These are phyloP conservation scores for Apiotrichum akiyoshidainum DNA, from an alignment of 1,284 basidiomycete species.

Conservation along the genomic window DNA sequence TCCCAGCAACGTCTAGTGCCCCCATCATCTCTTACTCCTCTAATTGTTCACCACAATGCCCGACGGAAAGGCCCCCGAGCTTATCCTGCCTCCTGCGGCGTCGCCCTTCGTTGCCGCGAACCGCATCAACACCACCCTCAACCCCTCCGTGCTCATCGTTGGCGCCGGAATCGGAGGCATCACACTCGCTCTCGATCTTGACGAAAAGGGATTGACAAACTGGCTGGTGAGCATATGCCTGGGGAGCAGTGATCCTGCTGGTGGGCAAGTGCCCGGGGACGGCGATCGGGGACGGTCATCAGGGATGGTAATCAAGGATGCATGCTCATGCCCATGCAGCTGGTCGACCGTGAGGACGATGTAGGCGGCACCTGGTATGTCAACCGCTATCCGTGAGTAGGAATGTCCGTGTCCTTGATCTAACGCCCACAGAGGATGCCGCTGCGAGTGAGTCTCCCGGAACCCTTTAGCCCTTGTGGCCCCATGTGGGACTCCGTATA, in stretches of 20 bases:
- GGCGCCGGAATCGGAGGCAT: slow-evolving; percentile 18
- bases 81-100: neutral
- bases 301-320: neutral
- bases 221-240: slow-evolving; percentile 10
- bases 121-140: neutral
- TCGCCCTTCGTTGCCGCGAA: slow-evolving; percentile 1
- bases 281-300: too few species aligned
- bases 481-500: neutral
- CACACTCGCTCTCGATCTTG: slow-evolving; percentile 18
- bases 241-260: too few species aligned
- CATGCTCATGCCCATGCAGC: neutral
- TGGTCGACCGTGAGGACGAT: slow-evolving; percentile 13
- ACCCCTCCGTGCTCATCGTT: slow-evolving; percentile 10
- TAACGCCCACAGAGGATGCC: slow-evolving; percentile 5
- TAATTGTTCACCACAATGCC: neutral
- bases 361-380: slow-evolving; percentile 20
- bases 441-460: slow-evolving; percentile 8
- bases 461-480: neutral
- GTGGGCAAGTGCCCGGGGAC: too few species aligned
- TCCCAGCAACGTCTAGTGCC: too few species aligned
- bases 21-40: neutral
- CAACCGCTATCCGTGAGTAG: slow-evolving; percentile 17
- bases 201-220: slow-evolving; percentile 15
- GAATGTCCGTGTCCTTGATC: neutral
- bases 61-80: neutral